Evolutionary conservation across 805 yeast genomes (phyloP), one percentile per base, ranked within the genome.

Genomic region (Spencermartinsiella europaea): DNA sequence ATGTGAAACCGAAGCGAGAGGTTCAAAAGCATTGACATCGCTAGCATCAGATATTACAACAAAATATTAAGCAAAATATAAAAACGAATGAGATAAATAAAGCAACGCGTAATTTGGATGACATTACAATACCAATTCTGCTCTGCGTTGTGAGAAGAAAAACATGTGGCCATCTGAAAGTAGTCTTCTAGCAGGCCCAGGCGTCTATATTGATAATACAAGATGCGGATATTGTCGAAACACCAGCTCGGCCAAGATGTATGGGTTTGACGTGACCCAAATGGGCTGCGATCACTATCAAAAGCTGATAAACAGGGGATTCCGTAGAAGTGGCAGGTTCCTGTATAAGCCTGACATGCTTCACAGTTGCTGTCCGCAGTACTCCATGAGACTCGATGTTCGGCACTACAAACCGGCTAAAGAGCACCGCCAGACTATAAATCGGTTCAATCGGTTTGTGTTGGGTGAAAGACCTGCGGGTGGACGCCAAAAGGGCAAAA

Each of bases 181-280:
- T n/a, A 25, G 31, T 12, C 31, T 25, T 7, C 10, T 25, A 25
- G 31, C 37, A 14, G 16, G 19, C 7, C 19, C 37, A 5, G 19
- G 37, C 5, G 7, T 16, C 7, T 16, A n/a, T 7, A 7, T 34
- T 34, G 19, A n/a, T 5, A 37, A 38, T 5, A 19, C 47, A 12
- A 43, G 36, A n/a, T 86, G 95, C 63, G 95, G 95, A 0, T 86
- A 87, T 61, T 86, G 95, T 57, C 69, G 73, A 27, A 76, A 77
- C n/a, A 48, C 58, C 2, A 71, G 34, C 17, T 51, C 52, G 3
- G 42, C 54, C 25, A 42, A 45, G 15, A 38, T 40, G 5, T 62
- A 45, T 44, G 63, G 64, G 14, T 65, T 77, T 44, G 67, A 66
- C 15, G 68, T 71, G 7, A 71, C 70, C 38, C 62, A 62, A n/a